Base-by-base conservation (phyloP, 2,329 filamentous ascomycete species). In the Fusarium avenaceum region DNA sequence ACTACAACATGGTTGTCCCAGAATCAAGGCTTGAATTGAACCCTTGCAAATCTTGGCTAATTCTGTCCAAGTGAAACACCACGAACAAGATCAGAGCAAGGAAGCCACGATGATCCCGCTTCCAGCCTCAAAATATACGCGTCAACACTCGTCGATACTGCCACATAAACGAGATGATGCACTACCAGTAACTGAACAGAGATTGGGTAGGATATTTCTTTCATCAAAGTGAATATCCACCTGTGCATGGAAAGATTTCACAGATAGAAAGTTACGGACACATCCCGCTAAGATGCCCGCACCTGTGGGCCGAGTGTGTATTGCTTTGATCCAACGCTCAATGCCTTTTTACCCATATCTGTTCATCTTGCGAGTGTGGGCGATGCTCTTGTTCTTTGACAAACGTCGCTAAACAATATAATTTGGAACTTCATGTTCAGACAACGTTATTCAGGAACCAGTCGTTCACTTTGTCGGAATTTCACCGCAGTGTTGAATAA, bases 31-130 rank as follows among this genome's bases (percentile, higher is more conserved):
- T 57, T 42, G 20, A 35, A 17, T 30, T 20, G 24, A n/a, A 38
- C 9, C 17, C 17, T 28, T 28, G 57, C 39, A 38, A 64, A 64
- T 59, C 61, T 52, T 58, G 20, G 28, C 60, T 42, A 4, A 22
- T 44, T 65, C 22, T 43, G 55, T 59, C 28, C 40, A 48, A 52
- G 46, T 65, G 60, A 64, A 59, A 64, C 61, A 32, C n/a, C 35
- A 24, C 19, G 8, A 20, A 28, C 20, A 26, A 57, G 13, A 38
- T 38, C 30, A 11, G 17, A 55, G 49, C 24, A 14, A 33, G 14
- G 26, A 58, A 47, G 20, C 28, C 22, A 22, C 35, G n/a, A 51
- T 32, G 19, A 43, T 43, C 17, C 11, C 19, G 13, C 20, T 30
- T 30, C 32, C 4, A 32, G 10, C 38, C 35, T 39, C 26, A 7